Percentiles rank a stretch among this genome's conserved stretches.
Evolutionary conservation across 768 basidiomycete species (phyloP).

Genomic region (Sporobolomyces roseus): DNA sequence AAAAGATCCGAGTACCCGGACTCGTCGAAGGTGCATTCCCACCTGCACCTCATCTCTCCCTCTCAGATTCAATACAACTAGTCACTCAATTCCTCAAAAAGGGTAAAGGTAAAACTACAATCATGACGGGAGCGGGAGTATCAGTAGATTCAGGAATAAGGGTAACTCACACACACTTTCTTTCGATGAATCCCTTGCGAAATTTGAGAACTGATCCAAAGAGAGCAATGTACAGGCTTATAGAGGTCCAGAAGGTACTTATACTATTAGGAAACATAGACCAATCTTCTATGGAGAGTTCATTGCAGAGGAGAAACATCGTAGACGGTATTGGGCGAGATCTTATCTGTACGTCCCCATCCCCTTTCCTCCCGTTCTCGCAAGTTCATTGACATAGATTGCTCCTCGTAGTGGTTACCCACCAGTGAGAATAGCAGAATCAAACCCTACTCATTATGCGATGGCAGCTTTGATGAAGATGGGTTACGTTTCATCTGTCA

Average conservation of each 20-base stretch:
- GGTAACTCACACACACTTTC: slow-evolving; percentile 56
- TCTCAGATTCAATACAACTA: slow-evolving; percentile 12
- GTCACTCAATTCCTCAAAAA: slow-evolving; percentile 7
- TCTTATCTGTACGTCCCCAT: slow-evolving; percentile 45
- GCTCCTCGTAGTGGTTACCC: slow-evolving; percentile 59
- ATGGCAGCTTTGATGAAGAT: slow-evolving; percentile 75
- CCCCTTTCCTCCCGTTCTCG: slow-evolving; percentile 70
- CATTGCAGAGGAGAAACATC: slow-evolving; percentile 46
- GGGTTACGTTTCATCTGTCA: slow-evolving; percentile 59
- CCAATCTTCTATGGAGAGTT: slow-evolving; percentile 37
- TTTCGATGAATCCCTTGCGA: no score
- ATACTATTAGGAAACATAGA: slow-evolving; percentile 50
- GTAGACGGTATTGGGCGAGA: slow-evolving; percentile 77
- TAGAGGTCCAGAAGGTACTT: slow-evolving; percentile 52
- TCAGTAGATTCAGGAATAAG: slow-evolving; percentile 90
- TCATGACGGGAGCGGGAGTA: slow-evolving; percentile 63
- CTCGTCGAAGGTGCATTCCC: slow-evolving; percentile 13
- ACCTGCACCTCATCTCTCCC: slow-evolving; percentile 12
- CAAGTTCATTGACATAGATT: not conserved
- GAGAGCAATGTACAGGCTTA: no score
- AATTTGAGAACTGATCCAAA: no score
- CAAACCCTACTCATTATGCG: slow-evolving; percentile 85
- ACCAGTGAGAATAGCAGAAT: slow-evolving; percentile 71
- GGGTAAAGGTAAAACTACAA: slow-evolving; percentile 21
- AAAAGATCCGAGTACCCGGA: slow-evolving; percentile 22